Evolutionary conservation across 257 asterid species (phyloP).

Genomic region (Gynochthodes officinalis): DNA sequence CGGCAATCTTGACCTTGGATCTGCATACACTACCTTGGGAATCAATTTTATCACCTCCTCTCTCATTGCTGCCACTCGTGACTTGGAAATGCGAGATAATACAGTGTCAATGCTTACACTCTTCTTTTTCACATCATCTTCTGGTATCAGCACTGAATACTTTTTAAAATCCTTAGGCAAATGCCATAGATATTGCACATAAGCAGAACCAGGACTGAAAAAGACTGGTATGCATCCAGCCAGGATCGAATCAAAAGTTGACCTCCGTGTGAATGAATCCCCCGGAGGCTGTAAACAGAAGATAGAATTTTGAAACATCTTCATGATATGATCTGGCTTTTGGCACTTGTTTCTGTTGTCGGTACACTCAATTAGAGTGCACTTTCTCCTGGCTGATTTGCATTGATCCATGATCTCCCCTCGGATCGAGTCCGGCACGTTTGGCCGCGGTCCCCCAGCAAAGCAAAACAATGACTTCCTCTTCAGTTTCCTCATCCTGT

Average conservation of each 20-base stretch:
- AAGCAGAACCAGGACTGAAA: constrained; percentile 72
- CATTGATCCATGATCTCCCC: constrained; percentile 71
- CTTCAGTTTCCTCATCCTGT: constrained; percentile 42
- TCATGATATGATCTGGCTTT: constrained; percentile 63
- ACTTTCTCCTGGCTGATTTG: constrained; percentile 25
- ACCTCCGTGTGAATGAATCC: constrained; percentile 75
- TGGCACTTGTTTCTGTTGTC: constrained; percentile 48
- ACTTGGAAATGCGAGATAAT: constrained; percentile 41
- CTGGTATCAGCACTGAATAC: constrained; percentile 68
- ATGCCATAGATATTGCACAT: constrained; percentile 84
- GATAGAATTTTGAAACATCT: constrained; percentile 45
- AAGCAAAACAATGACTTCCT: constrained; percentile 52
- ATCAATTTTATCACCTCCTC: constrained; percentile 71
- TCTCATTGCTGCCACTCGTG: constrained; percentile 54
- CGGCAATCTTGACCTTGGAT: constrained; percentile 49
- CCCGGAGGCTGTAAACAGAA: constrained; percentile 90
- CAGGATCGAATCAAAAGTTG: constrained; percentile 70
- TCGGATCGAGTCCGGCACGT: constrained; percentile 54
- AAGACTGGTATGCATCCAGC: constrained; percentile 93
- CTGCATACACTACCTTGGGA: constrained; percentile 65
- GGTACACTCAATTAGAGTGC: constrained; percentile 57
- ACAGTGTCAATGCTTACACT: constrained; percentile 46
- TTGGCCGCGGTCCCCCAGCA: constrained; percentile 73
- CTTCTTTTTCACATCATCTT: constrained; percentile 51
- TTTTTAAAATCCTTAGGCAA: constrained; percentile 48